These are phyloP conservation scores for Hansenula sp. DNA, from an alignment of 1,139 yeast genomes.

Conservation along the genomic window DNA sequence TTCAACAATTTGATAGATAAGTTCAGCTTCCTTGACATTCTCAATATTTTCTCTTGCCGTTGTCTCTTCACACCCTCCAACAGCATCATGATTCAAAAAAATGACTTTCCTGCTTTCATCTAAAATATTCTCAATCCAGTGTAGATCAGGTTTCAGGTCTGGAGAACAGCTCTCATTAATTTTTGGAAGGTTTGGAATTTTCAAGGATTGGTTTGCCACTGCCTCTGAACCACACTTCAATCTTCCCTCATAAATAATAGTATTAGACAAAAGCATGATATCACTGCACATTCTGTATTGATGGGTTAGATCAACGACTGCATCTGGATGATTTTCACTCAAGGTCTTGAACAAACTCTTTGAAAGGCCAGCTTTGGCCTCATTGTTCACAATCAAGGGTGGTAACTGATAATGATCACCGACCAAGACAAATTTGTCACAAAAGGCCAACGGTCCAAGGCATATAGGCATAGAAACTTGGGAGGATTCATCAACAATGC, in stretches of 20 bases:
- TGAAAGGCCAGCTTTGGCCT: conserved; percentile 66
- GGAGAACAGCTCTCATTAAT: conserved; percentile 10
- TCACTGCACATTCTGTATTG: conserved; percentile 95
- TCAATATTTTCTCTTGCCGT: conserved; percentile 62
- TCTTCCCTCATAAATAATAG: conserved; percentile 69
- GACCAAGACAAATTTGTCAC: conserved; percentile 79
- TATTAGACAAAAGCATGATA: conserved; percentile 79
- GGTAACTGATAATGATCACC: conserved; percentile 96
- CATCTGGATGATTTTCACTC: conserved; percentile 66
- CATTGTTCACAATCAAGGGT: conserved; percentile 68
- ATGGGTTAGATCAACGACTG: conserved; percentile 68
- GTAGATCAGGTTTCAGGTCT: conserved; percentile 15
- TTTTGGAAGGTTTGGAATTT: conserved; percentile 35
- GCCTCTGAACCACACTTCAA: conserved; percentile 68
- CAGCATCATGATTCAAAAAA: conserved; percentile 72
- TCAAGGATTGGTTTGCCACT: conserved; percentile 57
- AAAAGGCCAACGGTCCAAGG: conserved; percentile 77
- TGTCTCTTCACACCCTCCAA: conserved; percentile 54
- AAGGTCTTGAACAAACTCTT: conserved; percentile 71
- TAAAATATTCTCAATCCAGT: conserved; percentile 46
- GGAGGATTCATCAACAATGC: conserved; percentile 95
- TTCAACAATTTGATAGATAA: conserved; percentile 61
- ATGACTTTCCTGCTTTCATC: conserved; percentile 54
- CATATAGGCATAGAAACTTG: conserved; percentile 91
- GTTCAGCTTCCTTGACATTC: conserved; percentile 66